Conservation (phyloP, 148 eudicot genomes). For the Salicornia ramosissima region DNA sequence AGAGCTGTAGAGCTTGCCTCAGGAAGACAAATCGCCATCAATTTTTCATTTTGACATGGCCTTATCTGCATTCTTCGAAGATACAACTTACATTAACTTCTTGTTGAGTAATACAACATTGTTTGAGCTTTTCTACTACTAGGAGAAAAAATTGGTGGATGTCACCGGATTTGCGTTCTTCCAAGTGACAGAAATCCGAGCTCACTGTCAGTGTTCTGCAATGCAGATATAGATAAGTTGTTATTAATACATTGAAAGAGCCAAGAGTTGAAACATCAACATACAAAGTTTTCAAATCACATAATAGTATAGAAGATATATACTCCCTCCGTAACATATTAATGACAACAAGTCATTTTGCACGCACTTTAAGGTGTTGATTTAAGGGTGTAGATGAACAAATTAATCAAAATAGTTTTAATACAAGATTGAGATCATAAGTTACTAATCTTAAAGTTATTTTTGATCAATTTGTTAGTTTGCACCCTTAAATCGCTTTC, state of each 20-base stretch:
- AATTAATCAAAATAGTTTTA: no score
- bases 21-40: neutral
- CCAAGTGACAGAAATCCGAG: constrained; percentile 68
- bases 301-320: no score
- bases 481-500: no score
- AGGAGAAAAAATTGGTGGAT: neutral
- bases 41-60: neutral
- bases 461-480: no score
- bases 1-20: constrained; percentile 10
- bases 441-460: no score
- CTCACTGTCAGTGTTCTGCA: constrained; percentile 81
- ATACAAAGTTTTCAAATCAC: neutral
- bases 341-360: no score
- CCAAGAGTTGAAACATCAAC: neutral
- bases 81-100: neutral
- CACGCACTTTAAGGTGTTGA: no score
- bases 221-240: constrained; percentile 7
- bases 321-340: no score
- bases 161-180: constrained; percentile 78
- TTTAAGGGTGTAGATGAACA: no score
- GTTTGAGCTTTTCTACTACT: neutral
- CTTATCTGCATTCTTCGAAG: neutral
- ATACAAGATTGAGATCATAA: no score
- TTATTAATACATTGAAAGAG: neutral
- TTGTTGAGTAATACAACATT: constrained; percentile 1